Evolutionary conservation across 345 rosid species (phyloP), one percentile per base, ranked within the genome.

Genomic region (Hypericum perforatum): DNA sequence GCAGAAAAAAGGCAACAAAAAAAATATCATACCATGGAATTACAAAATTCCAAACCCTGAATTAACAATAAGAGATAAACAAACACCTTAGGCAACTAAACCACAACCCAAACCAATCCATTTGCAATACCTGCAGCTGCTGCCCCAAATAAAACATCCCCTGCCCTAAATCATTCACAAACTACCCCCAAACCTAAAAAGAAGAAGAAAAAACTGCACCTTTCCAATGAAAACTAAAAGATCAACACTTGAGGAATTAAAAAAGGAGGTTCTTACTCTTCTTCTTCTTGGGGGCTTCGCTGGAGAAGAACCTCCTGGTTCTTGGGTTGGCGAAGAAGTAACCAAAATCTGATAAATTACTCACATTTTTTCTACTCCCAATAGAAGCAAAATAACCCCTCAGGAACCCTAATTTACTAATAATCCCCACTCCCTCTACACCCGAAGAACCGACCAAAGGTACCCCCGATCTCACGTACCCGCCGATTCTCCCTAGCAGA

Each of bases 261-360:
- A 45, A 45, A 46, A 59, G 40, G 39, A 15, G 9, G 37, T 8
- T 37, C 86, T 72, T 59, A 84, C 87, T 84, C 64, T 77, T 81
- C 74, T 77, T 81, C 74, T 86, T 77, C 73, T 86, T 87, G 0
- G 96, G 94, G 41, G 71, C 59, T 74, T 84, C 80, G 46, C 63
- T 75, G 56, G 81, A 84, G 75, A 82, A 84, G 59, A 91, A 63
- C 37, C 95, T 77, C 44, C 64, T 67, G 43, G 75, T 48, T 58
- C 75, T 72, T 69, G 87, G 96, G 74, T 81, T 79, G n/a, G 78
- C 82, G 45, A 86, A 76, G 63, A 76, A 65, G 41, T 54, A 68
- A 70, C 70, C 78, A 32, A 84, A 75, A 66, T 82, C 76, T 0
- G 76, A 73, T 8, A 75, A 52, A 32, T 49, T 36, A 9, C 58